A percentile compares a stretch with the other conserved stretches of the same genome.
phyloP scores from a whole-genome alignment of 73 alveolate species.

The Paramecium octaurelia region DNA sequence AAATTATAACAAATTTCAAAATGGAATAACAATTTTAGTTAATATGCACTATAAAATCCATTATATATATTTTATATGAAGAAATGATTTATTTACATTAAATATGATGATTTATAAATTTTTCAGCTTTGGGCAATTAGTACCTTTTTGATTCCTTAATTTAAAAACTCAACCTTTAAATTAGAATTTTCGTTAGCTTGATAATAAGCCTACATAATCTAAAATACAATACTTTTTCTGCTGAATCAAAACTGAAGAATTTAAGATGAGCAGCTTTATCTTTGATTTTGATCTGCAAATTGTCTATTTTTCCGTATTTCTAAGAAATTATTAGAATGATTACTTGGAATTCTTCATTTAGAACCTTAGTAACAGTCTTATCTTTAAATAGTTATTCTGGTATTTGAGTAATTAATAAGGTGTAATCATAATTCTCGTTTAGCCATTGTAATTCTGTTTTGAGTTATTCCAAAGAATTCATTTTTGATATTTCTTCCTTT shows the following conservation, averaged over 20 bases:
- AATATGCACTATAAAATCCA: too few relatives aligned
- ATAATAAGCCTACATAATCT: not conserved
- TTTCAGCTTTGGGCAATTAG: not conserved
- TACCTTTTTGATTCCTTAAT: conserved; percentile 13
- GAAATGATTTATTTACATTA: not conserved
- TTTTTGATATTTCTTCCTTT: not conserved
- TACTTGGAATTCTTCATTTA: not conserved
- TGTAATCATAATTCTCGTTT: conserved; percentile 19
- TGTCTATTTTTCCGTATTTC: conserved; percentile 20
- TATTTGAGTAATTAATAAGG: not conserved
- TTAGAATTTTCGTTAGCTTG: not conserved
- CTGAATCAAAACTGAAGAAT: conserved; percentile 32
- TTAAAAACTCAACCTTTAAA: not conserved
- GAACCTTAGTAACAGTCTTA: not conserved
- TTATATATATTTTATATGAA: too few relatives aligned
- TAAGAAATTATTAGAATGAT: not conserved
- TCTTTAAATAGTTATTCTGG: conserved; percentile 23
- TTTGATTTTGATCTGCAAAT: not conserved
- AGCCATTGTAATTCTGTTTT: conserved; percentile 7
- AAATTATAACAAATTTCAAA: too few relatives aligned
- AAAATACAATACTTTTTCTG: conserved; percentile 10
- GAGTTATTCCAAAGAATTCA: not conserved
- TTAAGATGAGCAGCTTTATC: conserved; percentile 26
- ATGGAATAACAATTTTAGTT: too few relatives aligned
- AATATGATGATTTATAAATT: not conserved